These are phyloP conservation scores for Spathaspora sp. DNA, from an alignment of 1,139 yeast species.

Conservation along the genomic window DNA sequence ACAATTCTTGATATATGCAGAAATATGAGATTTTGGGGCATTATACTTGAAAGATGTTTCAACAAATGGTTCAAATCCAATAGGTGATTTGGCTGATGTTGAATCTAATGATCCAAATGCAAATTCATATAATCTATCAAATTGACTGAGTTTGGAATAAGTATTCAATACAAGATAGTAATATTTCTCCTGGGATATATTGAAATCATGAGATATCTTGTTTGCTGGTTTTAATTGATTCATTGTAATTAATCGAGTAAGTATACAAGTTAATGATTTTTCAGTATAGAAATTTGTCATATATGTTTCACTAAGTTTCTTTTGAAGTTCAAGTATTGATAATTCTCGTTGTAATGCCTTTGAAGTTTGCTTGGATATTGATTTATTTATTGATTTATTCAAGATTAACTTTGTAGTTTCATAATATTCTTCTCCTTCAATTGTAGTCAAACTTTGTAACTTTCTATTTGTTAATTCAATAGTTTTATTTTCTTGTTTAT, in stretches of 20 bases:
- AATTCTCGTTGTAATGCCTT: slow-evolving; percentile 49
- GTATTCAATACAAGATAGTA: slow-evolving; percentile 63
- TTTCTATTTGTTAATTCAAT: slow-evolving; percentile 23
- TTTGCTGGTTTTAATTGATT: slow-evolving; percentile 61
- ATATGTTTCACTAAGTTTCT: slow-evolving; percentile 53
- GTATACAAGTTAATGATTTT: slow-evolving; percentile 55
- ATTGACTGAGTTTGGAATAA: slow-evolving; percentile 51
- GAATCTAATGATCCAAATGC: slow-evolving; percentile 27
- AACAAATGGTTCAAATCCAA: slow-evolving; percentile 70
- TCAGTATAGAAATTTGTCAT: slow-evolving; percentile 51
- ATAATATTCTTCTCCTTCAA: slow-evolving; percentile 19
- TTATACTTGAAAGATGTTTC: slow-evolving; percentile 50
- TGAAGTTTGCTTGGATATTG: slow-evolving; percentile 18
- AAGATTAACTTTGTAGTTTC: slow-evolving; percentile 28
- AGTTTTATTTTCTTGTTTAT: slow-evolving; percentile 34
- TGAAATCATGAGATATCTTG: slow-evolving; percentile 59
- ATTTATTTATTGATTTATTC: slow-evolving; percentile 21
- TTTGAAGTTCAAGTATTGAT: slow-evolving; percentile 51
- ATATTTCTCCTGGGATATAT: slow-evolving; percentile 60
- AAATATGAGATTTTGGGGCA: slow-evolving; percentile 42
- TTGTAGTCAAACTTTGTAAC: slow-evolving; percentile 17
- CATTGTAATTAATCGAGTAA: slow-evolving; percentile 52
- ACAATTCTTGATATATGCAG: slow-evolving; percentile 36
- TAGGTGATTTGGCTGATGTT: slow-evolving; percentile 57
- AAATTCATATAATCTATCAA: slow-evolving; percentile 59